Evolutionary conservation across 78 protist species (phyloP), one percentile per base, ranked within the genome.

Genomic region (Dictyostelium capitatum): DNA sequence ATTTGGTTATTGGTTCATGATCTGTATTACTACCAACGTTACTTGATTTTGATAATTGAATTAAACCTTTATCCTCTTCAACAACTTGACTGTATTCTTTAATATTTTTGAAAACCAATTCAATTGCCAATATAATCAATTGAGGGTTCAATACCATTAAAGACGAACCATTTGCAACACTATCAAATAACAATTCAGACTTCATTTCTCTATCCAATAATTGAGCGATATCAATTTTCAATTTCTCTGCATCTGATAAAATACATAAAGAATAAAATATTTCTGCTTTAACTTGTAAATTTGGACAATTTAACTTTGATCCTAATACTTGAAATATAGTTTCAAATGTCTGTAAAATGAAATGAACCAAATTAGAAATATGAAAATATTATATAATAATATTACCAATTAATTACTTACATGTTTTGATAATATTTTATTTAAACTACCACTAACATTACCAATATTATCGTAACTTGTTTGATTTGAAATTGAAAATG

Each of bases 211-310:
- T 48, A 41, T 28, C 48, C 5, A 87, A 47, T 11, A 87, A 28
- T 14, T 87, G 72, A 25, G 62, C 59, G 15, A 87, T 59, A 28
- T 77, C 70, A 23, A 87, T 62, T 75, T 87, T 77, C 51, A 77
- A 23, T 77, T 65, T 74, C 46, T 74, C 48, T 14, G 32, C 82
- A 87, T 87, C 93, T 25, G 77, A 50, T 77, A 87, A 87, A 87
- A 87, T 77, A 87, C 93, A 87, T 47, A 87, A 70, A 32, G 93
- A 74, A 54, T 77, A 74, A 28, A 87, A 87, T 57, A 87, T 65
- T 79, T 87, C 93, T 25, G 93, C 83, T 51, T 87, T 87, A 25
- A 62, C 8, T 70, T 59, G 64, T 23, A 87, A 50, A 50, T 64
- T 79, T 47, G 84, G 72, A 64, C 41, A 56, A 59, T 77, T 43